Evolutionary conservation across 345 rosid species (phyloP).

Genomic region (thale cress (Arabidopsis thaliana)): DNA sequence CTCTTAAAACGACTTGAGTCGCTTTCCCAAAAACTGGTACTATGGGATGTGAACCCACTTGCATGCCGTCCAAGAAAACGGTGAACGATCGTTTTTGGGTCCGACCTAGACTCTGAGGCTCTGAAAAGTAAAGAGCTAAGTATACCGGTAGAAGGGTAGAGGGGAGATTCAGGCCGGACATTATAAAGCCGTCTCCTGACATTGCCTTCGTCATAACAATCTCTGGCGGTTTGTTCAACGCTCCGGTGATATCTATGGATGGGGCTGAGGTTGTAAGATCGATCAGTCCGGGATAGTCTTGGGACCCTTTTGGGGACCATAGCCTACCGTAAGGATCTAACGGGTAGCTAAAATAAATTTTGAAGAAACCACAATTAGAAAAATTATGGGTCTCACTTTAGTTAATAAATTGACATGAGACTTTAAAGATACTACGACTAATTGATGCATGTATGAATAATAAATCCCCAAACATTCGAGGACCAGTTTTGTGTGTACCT

Average conservation of each 20-base stretch:
- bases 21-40: slow-evolving; percentile 36
- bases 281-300: background rate
- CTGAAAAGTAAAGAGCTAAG: slow-evolving; percentile 33
- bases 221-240: slow-evolving; percentile 35
- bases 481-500: slow-evolving; percentile 14
- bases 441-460: background rate
- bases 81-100: slow-evolving; percentile 35
- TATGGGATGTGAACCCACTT: slow-evolving; percentile 29
- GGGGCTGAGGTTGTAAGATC: slow-evolving; percentile 35
- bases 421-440: no score
- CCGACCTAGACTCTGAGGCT: slow-evolving; percentile 36
- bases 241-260: slow-evolving; percentile 29
- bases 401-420: no score
- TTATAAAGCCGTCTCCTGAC: slow-evolving; percentile 2
- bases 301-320: slow-evolving; percentile 8
- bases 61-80: slow-evolving; percentile 26
- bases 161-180: background rate
- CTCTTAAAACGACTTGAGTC: slow-evolving; percentile 38
- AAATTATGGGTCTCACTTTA: slow-evolving; percentile 1
- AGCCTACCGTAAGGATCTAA: slow-evolving; percentile 38
- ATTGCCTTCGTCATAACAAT: slow-evolving; percentile 40
- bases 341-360: slow-evolving; percentile 36
- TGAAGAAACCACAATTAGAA: background rate
- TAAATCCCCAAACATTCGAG: background rate
- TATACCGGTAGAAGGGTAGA: slow-evolving; percentile 6